phyloP scores from a whole-genome alignment of 257 asterid genomes.

The Solanum appendiculatum region DNA sequence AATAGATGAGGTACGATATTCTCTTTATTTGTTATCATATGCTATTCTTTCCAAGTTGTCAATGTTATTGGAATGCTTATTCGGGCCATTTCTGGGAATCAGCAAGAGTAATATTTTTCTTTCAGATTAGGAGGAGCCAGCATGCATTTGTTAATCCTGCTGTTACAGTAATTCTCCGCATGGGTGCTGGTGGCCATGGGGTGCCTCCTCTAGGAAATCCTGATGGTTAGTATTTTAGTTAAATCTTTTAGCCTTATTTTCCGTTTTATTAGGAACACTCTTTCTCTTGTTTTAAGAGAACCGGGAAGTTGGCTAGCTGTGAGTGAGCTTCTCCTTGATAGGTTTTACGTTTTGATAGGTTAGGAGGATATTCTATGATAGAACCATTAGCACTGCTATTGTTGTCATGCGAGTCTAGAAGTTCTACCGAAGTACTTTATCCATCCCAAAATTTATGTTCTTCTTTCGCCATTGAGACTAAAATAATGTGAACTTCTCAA shows the following conservation, averaged over 20 bases:
- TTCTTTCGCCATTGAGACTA: neutral
- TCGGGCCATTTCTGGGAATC: neutral
- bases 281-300: neutral
- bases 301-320: neutral
- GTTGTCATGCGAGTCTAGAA: neutral
- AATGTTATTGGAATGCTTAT: constrained; percentile 4
- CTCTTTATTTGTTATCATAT: constrained; percentile 11
- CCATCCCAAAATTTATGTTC: neutral
- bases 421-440: neutral
- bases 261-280: neutral
- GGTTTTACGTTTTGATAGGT: neutral
- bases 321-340: neutral
- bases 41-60: neutral
- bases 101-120: constrained; percentile 1
- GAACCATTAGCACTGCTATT: neutral
- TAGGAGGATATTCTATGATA: neutral
- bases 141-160: constrained; percentile 92
- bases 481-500: neutral
- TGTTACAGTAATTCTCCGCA: constrained; percentile 65
- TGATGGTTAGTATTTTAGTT: constrained; percentile 51
- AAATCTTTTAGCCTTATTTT: neutral
- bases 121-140: constrained; percentile 82
- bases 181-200: constrained; percentile 89
- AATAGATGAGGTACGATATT: constrained; percentile 68
- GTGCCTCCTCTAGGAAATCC: constrained; percentile 81